Percentiles rank a stretch among this genome's conserved stretches.
Evolutionary conservation across 2,329 filamentous ascomycete species (phyloP).

Genomic region (Davidsoniella virescens): DNA sequence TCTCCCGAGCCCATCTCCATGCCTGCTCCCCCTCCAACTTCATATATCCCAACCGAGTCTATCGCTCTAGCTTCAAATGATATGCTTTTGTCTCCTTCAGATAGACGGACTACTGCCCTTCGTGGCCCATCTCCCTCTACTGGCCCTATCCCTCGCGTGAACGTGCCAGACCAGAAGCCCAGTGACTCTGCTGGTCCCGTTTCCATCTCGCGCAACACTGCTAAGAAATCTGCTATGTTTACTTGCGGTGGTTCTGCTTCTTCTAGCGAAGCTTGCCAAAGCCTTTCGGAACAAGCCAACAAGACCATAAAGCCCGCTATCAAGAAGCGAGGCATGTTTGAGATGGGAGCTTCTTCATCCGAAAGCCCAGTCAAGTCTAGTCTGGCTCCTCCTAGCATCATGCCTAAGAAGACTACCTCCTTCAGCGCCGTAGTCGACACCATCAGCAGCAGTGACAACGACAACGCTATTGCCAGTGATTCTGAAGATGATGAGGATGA

Average conservation of each 20-base stretch:
- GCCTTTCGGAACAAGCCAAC: conserved; percentile 23
- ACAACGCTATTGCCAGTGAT: conserved; percentile 31
- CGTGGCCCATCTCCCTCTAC: conserved; percentile 67
- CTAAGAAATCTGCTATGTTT: conserved; percentile 50
- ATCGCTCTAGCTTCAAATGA: conserved; percentile 1
- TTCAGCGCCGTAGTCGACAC: conserved; percentile 64
- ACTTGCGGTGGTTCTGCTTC: conserved; percentile 68
- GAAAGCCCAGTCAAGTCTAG: conserved; percentile 54
- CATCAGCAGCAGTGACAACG: conserved; percentile 43
- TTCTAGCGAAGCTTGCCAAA: conserved; percentile 41
- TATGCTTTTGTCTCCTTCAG: conserved; percentile 24
- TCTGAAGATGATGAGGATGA: conserved; percentile 44
- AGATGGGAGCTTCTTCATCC: conserved; percentile 47
- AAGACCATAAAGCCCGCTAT: conserved; percentile 20
- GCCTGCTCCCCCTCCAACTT: conserved; percentile 16
- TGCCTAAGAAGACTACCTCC: conserved; percentile 60
- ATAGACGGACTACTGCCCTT: conserved; percentile 28
- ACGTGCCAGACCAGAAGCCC: not conserved
- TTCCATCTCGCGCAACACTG: conserved; percentile 44
- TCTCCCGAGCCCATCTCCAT: conserved; percentile 16
- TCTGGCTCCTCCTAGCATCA: conserved; percentile 21
- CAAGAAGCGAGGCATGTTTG: conserved; percentile 28
- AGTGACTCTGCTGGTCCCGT: conserved; percentile 21
- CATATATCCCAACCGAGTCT: conserved; percentile 11
- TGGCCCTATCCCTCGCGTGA: conserved; percentile 7